Evolutionary conservation across 768 basidiomycete species (phyloP), one percentile per base, ranked within the genome.

Genomic region (Boletus tylopilopsis): DNA sequence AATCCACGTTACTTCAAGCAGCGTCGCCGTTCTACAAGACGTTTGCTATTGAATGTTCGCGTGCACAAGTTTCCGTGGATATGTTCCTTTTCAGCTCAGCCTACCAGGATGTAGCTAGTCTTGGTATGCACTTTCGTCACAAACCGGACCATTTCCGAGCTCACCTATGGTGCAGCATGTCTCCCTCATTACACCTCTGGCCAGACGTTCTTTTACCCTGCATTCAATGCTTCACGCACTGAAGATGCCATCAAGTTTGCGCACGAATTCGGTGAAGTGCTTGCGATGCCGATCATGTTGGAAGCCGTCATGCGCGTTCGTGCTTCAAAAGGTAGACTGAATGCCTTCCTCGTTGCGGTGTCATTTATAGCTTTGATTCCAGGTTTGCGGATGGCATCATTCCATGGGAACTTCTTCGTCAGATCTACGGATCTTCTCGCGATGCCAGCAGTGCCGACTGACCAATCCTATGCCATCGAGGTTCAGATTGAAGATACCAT

Each of bases 181-280:
- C 76, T 99, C 16, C 96, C 96, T 21, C 90, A 94, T 63, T 98
- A 99, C 68, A 99, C 96, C 10, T 91, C 94, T 47, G 96, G 96
- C 34, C 93, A 97, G 68, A 96, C 94, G 0, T 98, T 92, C 74
- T 94, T 94, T 66, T 99, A 98, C 68, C 96, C 95, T 34, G 93
- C 93, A 4, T 99, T 99, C 78, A 98, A 94, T 62, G 96, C 96
- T 11, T 81, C 82, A 2, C 81, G 93, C 36, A 80, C 91, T 4
- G 96, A 99, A 67, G 96, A 99, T 64, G 96, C 96, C 4, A 77
- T 96, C 71, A 98, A 98, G 71, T 98, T 99, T 62, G 94, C 95
- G 1, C 94, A 95, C 56, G 96, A 98, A 64, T 94, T 98, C 61
- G 93, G 94, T 19, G 84, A 90, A 60, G 89, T 96, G 5, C 67